These are phyloP conservation scores for Olyra latifolia DNA, from an alignment of 176 grass and related monocot species.

Conservation along the genomic window DNA sequence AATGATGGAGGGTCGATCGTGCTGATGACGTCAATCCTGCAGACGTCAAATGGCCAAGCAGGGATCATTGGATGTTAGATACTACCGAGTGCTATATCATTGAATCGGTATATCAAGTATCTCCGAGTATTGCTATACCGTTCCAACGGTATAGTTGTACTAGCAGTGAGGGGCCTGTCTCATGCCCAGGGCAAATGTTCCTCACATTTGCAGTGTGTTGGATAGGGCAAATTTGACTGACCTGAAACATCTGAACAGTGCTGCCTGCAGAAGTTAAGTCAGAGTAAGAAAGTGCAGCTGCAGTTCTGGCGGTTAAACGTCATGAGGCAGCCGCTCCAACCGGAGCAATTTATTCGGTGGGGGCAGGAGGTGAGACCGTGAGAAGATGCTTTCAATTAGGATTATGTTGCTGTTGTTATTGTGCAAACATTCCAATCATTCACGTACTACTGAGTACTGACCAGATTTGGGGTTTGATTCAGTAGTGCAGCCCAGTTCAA, in stretches of 20 bases:
- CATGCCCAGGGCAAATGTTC: neutral
- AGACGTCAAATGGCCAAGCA: too few relatives aligned
- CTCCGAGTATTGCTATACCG: too few relatives aligned
- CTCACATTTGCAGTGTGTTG: neutral
- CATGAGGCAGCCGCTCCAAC: neutral
- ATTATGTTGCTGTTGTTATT: neutral
- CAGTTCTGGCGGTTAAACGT: neutral
- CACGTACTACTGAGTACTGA: neutral
- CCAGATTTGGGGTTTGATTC: neutral
- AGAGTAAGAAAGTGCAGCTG: neutral
- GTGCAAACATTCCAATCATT: constrained; percentile 20
- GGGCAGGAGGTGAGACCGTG: neutral
- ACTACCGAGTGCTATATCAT: too few relatives aligned
- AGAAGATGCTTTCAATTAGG: neutral
- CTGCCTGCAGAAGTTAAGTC: neutral
- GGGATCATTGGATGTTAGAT: too few relatives aligned
- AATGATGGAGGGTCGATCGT: too few relatives aligned
- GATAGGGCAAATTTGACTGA: neutral
- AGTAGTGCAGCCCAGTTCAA: constrained; percentile 21
- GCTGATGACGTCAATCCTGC: too few relatives aligned
- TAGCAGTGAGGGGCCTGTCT: neutral
- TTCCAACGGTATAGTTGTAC: too few relatives aligned
- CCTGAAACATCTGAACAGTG: neutral
- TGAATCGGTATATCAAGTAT: too few relatives aligned
- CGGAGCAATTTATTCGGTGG: neutral